Evolutionary conservation across 768 basidiomycete genomes (phyloP).

Genomic region (Polyporus arcularius): DNA sequence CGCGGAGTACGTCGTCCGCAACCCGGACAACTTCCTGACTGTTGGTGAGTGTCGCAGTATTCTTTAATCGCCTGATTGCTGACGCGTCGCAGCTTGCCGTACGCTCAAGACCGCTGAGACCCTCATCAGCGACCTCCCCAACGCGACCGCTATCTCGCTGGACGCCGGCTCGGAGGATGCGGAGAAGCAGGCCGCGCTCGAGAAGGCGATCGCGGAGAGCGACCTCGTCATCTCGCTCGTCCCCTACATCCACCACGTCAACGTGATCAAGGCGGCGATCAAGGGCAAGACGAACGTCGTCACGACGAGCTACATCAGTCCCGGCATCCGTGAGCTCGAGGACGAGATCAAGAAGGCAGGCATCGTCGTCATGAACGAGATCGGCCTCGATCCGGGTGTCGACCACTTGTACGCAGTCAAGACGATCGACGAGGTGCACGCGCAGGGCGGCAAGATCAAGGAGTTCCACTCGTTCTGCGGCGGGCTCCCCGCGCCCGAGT

Average conservation of each 20-base stretch:
- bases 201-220: constrained; percentile 77
- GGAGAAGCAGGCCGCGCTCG: constrained; percentile 65
- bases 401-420: constrained; percentile 94
- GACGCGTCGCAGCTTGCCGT: constrained; percentile 66
- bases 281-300: constrained; percentile 88
- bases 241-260: constrained; percentile 89
- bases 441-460: constrained; percentile 93
- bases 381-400: constrained; percentile 95
- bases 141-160: constrained; percentile 73
- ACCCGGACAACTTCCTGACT: constrained; percentile 80
- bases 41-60: constrained; percentile 55
- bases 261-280: constrained; percentile 91
- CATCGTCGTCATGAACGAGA: constrained; percentile 95
- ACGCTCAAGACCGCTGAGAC: constrained; percentile 76
- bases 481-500: constrained; percentile 91
- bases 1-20: constrained; percentile 88
- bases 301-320: constrained; percentile 94
- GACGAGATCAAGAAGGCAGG: constrained; percentile 81
- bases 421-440: constrained; percentile 92
- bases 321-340: constrained; percentile 87
- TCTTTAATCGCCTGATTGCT: neutral
- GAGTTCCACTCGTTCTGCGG: constrained; percentile 95
- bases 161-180: constrained; percentile 53
- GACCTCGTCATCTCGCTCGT: constrained; percentile 97
- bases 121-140: constrained; percentile 67